Evolutionary conservation across 2,329 filamentous ascomycete species (phyloP).

Genomic region (Colletotrichum spaethianum): DNA sequence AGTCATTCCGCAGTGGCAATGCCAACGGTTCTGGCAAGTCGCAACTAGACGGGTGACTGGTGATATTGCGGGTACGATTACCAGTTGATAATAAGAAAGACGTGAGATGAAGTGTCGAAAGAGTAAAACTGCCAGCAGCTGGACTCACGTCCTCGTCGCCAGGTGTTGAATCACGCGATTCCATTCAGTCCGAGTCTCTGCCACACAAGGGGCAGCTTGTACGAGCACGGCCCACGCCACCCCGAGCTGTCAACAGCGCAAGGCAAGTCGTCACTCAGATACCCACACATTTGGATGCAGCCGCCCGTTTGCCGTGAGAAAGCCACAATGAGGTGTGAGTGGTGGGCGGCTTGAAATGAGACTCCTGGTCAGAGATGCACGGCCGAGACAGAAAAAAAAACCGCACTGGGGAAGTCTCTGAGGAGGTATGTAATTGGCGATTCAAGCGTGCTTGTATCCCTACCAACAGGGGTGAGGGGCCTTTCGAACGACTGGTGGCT

Average conservation of each 20-base stretch:
- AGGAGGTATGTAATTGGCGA: neutral
- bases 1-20: constrained; percentile 7
- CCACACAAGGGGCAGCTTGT: neutral
- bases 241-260: neutral
- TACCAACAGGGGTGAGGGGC: neutral
- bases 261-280: neutral
- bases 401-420: neutral
- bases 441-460: neutral
- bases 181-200: no score
- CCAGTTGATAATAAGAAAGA: neutral
- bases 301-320: neutral
- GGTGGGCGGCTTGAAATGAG: constrained; percentile 22
- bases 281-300: constrained; percentile 2
- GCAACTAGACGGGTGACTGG: neutral
- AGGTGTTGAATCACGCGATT: neutral
- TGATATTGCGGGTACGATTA: neutral
- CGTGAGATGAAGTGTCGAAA: no score
- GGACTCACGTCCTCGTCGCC: neutral
- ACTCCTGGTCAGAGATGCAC: constrained; percentile 18
- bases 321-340: constrained; percentile 1
- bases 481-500: neutral
- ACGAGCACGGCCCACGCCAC: neutral
- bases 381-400: neutral
- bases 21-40: neutral
- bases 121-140: neutral